Evolutionary conservation across 352 stramenopile species (phyloP).

Genomic region (Phytophthora citricola): DNA sequence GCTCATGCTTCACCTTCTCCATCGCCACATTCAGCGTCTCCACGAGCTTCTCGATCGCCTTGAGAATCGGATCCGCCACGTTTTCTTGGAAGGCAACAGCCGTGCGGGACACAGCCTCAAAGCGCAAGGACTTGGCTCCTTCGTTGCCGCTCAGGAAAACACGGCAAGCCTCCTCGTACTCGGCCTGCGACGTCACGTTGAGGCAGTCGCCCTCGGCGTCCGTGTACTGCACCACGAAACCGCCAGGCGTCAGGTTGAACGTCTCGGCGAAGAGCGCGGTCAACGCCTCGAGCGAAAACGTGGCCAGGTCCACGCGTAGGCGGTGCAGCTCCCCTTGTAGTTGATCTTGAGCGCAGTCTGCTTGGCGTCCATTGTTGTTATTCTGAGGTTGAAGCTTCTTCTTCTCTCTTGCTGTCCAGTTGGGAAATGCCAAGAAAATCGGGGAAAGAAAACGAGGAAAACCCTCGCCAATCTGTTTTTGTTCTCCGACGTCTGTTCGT

Average conservation of each 20-base stretch:
- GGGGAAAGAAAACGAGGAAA: constrained; percentile 12
- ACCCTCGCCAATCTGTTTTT: constrained; percentile 23
- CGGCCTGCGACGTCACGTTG: constrained; percentile 72
- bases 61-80: constrained; percentile 79
- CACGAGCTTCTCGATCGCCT: constrained; percentile 85
- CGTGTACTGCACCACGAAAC: constrained; percentile 85
- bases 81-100: constrained; percentile 81
- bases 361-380: constrained; percentile 46
- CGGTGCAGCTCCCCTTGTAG: constrained; percentile 87
- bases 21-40: constrained; percentile 80
- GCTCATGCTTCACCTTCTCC: constrained; percentile 85
- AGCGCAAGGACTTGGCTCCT: constrained; percentile 64
- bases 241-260: constrained; percentile 50
- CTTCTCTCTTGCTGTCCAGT: constrained; percentile 27
- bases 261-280: constrained; percentile 66
- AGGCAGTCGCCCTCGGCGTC: constrained; percentile 77
- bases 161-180: constrained; percentile 70
- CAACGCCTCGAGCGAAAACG: constrained; percentile 56
- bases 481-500: constrained; percentile 36
- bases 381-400: constrained; percentile 4
- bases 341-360: constrained; percentile 81
- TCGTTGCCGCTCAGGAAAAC: constrained; percentile 52
- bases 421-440: constrained; percentile 41
- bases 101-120: constrained; percentile 64
- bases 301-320: constrained; percentile 68